Conservation (phyloP, 257 asterid species). For the Leonotis leonurus region DNA sequence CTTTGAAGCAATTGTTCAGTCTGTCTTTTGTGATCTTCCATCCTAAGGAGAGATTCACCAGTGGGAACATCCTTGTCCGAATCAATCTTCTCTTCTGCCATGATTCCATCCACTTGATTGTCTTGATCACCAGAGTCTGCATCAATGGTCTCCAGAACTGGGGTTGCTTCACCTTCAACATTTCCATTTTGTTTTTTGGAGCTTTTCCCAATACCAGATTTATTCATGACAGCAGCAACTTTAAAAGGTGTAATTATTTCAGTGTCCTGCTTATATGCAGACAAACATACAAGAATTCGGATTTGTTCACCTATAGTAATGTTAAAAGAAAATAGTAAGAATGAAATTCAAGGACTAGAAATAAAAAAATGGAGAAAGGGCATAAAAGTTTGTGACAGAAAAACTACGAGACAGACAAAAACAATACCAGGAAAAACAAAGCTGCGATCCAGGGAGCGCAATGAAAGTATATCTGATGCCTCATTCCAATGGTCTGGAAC, state of each 20-base stretch:
- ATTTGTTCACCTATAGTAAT: conserved; percentile 70
- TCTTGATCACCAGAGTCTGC: conserved; percentile 32
- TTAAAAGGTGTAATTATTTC: conserved; percentile 95
- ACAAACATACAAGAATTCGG: conserved; percentile 74
- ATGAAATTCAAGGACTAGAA: conserved; percentile 5
- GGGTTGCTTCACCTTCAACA: conserved; percentile 24
- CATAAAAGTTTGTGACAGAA: neutral
- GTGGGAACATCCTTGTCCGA: conserved; percentile 41
- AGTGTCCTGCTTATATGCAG: conserved; percentile 80
- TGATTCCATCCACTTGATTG: conserved; percentile 29
- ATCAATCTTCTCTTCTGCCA: conserved; percentile 27
- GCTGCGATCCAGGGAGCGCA: conserved; percentile 69
- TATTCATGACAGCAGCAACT: conserved; percentile 89
- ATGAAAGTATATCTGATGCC: conserved; percentile 62
- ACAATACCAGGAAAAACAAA: conserved; percentile 86
- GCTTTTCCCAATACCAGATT: conserved; percentile 53
- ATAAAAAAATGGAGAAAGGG: neutral
- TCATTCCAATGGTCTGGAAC: conserved; percentile 82
- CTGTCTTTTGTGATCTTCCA: conserved; percentile 80
- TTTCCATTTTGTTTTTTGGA: conserved; percentile 50
- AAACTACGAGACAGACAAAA: neutral
- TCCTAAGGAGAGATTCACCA: conserved; percentile 83
- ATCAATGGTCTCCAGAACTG: conserved; percentile 24
- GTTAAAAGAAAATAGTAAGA: conserved; percentile 17
- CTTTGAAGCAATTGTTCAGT: conserved; percentile 60